Evolutionary conservation across 495 filamentous ascomycete genomes (phyloP), one percentile per base, ranked within the genome.

Genomic region (Penicillium nucicola): DNA sequence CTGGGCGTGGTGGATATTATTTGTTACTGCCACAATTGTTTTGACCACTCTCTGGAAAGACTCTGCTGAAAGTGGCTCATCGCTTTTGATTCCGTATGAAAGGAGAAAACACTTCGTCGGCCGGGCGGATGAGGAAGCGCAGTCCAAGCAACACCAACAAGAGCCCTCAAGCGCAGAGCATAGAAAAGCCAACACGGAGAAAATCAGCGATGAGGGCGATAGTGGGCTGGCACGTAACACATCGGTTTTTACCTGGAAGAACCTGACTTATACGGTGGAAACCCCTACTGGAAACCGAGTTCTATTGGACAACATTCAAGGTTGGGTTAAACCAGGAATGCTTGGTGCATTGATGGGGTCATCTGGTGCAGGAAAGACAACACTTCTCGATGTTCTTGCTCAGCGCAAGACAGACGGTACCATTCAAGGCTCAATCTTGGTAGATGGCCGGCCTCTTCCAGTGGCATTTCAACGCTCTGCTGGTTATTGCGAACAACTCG

Each of bases 281-380:
- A 68, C 68, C 0, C 75, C 53, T 50, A 61, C 59, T 39, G 75
- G 62, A 22, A 77, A 62, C 52, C 65, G 68, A 17, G 37, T 67
- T 10, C 70, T 91, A 4, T 74, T 96, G 14, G 83, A 96, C 52
- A 76, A 92, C 53, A 84, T 95, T 3, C 84, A 88, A 56, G 91
- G 91, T 23, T 96, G 87, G 86, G 88, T 96, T 41, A 93, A 95
- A 66, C 91, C 91, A 17, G 91, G 91, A 44, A 77, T 82, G 58
- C 71, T 92, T 57, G 80, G 83, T n/a, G 88, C 88, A 0, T 69
- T 91, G 12, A 88, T 92, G 76, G 82, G 82, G n/a, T 77, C 77
- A 11, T 83, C 79, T 18, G 82, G 82, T 25, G 82, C 82, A 9
- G 82, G 82, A n/a, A 85, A 85, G 45, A 85, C 82, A 9, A 85